A percentile compares a stretch with the other conserved stretches of the same genome.
phyloP scores from a whole-genome alignment of 2,329 filamentous ascomycete species.

The Fusarium scirpi region DNA sequence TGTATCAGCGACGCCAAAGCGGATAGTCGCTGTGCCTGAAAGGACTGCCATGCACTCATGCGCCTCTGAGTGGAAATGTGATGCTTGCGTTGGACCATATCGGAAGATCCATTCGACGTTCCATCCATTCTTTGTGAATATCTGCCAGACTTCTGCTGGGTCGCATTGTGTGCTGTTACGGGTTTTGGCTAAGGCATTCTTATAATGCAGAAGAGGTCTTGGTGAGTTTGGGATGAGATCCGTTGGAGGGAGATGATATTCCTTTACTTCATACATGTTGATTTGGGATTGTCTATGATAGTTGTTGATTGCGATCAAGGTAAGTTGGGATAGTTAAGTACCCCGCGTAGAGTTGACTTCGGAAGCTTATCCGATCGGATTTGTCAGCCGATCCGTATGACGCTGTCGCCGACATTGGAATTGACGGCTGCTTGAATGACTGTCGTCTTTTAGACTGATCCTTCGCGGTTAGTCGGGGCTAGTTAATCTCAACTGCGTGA shows the following conservation, averaged over 20 bases:
- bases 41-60: conserved; percentile 71
- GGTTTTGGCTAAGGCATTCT: conserved; percentile 22
- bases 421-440: not conserved
- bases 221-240: conserved; percentile 64
- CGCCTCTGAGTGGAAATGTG: conserved; percentile 67
- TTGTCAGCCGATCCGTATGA: not conserved
- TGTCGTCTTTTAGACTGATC: not conserved
- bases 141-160: conserved; percentile 54
- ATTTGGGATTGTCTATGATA: accelerated
- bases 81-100: conserved; percentile 65
- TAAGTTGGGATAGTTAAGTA: not conserved
- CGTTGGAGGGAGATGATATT: conserved; percentile 58
- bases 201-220: conserved; percentile 65
- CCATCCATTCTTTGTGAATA: conserved; percentile 64
- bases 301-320: not conserved
- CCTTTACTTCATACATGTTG: conserved; percentile 47
- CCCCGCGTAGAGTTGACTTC: not conserved
- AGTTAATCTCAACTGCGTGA: accelerated
- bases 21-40: conserved; percentile 63
- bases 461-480: not conserved
- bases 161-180: conserved; percentile 38
- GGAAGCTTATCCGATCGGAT: not conserved
- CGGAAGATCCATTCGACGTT: conserved; percentile 67
- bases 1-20: conserved; percentile 66
- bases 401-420: not conserved